Evolutionary conservation across 2,329 filamentous ascomycete species (phyloP), one percentile per base, ranked within the genome.

Genomic region (Xylariales sp.): DNA sequence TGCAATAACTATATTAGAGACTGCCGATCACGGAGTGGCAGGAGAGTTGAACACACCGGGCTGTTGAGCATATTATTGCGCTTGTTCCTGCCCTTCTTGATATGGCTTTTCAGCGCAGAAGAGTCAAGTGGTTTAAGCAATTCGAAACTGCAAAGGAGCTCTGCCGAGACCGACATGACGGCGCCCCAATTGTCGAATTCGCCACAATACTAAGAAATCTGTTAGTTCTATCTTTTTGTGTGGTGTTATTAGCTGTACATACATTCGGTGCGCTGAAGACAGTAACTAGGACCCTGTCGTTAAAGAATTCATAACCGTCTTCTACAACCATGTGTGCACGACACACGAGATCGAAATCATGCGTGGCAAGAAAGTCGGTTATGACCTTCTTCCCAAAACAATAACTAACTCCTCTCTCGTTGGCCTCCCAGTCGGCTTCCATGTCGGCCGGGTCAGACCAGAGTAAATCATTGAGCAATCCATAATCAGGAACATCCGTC

Each of bases 121-220:
- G 94, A 97, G 81, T 99, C 96, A 54, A 99, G 86, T 7, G 96
- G 96, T 81, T 99, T 99, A 68, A 99, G 86, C 16, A 99, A 86
- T 81, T 99, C 96, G 77, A 99, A 99, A 78, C 94, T 97, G 83
- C 96, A 99, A 1, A 99, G 88, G 60, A 99, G 83, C 80, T 98
- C 96, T 14, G 89, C 89, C 1, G 94, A 97, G 28, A 99, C 96
- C 2, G 95, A 97, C 96, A 99, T 99, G 73, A 98, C 94, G 14
- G 96, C 96, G 23, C 96, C 96, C 93, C 96, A 98, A 72, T 99
- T 99, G 79, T 99, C 96, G 73, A 99, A 99, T 80, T 99, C 96
- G 73, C 96, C 96, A 76, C 96, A 99, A 78, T 99, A 98, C 93
- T 97, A 45, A 43, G 48, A 28, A 41, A 28, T 66, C 52, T 30